Evolutionary conservation across 2,329 filamentous ascomycete genomes (phyloP).

Genomic region (Ceratocystis eucalypticola): DNA sequence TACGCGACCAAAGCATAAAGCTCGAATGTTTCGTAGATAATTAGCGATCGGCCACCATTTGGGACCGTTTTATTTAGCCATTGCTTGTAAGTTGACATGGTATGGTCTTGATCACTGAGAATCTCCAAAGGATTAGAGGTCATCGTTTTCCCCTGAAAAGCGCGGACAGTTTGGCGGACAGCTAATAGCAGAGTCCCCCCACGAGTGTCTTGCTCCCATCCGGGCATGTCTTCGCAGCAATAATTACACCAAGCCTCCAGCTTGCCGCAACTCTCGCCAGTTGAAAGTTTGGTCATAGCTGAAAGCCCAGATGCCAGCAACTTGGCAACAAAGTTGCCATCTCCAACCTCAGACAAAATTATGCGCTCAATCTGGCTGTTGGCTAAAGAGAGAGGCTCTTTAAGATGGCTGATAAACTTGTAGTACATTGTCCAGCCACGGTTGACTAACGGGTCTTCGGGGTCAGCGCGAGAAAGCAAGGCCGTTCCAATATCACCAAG

Average conservation of each 20-base stretch:
- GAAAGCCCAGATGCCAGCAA: slow-evolving; percentile 58
- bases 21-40: slow-evolving; percentile 56
- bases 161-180: slow-evolving; percentile 51
- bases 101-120: slow-evolving; percentile 56
- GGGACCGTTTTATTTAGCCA: slow-evolving; percentile 40
- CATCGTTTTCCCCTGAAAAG: slow-evolving; percentile 61
- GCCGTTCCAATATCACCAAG: slow-evolving; percentile 49
- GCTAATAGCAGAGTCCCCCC: slow-evolving; percentile 57
- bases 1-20: slow-evolving; percentile 49
- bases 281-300: slow-evolving; percentile 54
- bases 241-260: slow-evolving; percentile 58
- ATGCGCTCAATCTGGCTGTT: slow-evolving; percentile 50
- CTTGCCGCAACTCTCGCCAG: slow-evolving; percentile 54
- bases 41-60: slow-evolving; percentile 49
- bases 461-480: slow-evolving; percentile 50
- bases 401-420: slow-evolving; percentile 56
- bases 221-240: slow-evolving; percentile 58
- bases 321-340: slow-evolving; percentile 58
- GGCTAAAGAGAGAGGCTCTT: slow-evolving; percentile 45
- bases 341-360: slow-evolving; percentile 50
- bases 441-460: slow-evolving; percentile 44
- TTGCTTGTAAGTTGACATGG: slow-evolving; percentile 42
- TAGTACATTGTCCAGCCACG: slow-evolving; percentile 56
- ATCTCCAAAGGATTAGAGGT: slow-evolving; percentile 38
- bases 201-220: slow-evolving; percentile 57